phyloP scores from a whole-genome alignment of 108 stramenopile species.

The Nitzschia putrida region DNA sequence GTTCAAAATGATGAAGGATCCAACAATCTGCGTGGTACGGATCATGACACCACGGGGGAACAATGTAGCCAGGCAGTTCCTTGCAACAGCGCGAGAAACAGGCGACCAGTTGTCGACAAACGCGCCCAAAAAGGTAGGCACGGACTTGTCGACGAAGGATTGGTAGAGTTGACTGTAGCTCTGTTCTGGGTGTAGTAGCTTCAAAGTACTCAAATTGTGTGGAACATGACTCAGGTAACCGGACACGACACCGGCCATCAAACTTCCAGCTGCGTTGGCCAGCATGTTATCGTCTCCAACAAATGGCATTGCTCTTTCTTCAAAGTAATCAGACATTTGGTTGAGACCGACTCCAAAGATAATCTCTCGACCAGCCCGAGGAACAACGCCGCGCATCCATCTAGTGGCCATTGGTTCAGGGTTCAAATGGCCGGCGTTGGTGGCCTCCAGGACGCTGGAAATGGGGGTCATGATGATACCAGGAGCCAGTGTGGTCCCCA shows the following conservation, averaged over 20 bases:
- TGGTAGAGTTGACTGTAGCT: conserved; percentile 46
- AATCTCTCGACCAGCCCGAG: conserved; percentile 69
- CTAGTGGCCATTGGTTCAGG: conserved; percentile 54
- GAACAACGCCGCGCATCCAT: conserved; percentile 65
- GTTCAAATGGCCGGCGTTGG: conserved; percentile 77
- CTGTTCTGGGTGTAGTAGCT: conserved; percentile 55
- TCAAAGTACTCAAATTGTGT: conserved; percentile 73
- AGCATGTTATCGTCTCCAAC: conserved; percentile 38
- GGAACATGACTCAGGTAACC: conserved; percentile 78
- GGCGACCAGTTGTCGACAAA: conserved; percentile 28
- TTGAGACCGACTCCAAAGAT: conserved; percentile 78
- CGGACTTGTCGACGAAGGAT: conserved; percentile 42
- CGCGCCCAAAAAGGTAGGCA: conserved; percentile 35
- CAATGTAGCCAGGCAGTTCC: conserved; percentile 39
- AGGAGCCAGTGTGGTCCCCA: conserved; percentile 54
- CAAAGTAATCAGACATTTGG: conserved; percentile 74
- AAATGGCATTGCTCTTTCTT: conserved; percentile 50
- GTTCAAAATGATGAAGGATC: conserved; percentile 79
- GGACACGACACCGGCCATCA: conserved; percentile 62
- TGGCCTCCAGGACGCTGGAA: conserved; percentile 67
- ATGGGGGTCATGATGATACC: conserved; percentile 81
- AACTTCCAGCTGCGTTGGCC: conserved; percentile 53
- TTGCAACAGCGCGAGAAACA: conserved; percentile 10
- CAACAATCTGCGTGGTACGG: conserved; percentile 76
- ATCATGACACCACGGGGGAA: conserved; percentile 61